Base-by-base conservation (phyloP, 805 yeast genomes). In the Saccharomycopsis sp. region DNA sequence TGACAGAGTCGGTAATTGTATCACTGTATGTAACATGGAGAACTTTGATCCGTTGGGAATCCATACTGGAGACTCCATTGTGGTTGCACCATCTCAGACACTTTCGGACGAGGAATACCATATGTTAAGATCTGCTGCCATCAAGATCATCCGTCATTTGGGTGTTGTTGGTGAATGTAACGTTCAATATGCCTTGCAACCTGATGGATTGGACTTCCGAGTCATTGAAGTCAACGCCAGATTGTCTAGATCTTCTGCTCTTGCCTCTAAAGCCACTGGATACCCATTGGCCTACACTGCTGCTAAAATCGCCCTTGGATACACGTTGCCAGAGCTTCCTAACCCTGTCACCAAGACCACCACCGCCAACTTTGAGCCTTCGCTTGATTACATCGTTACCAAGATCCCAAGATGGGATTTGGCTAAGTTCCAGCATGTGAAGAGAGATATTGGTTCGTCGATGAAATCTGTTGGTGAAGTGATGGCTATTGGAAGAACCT, bases 81-180 rank as follows among this genome's bases (percentile, higher is more conserved):
- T 93, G 54, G 97, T 94, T 69, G 99, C 99, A 57, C 99, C 99
- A 54, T 91, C 97, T 50, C 99, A 93, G 76, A 93, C 99, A 47
- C 78, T 93, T 68, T 87, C 97, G 44, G 99, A 93, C 74, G 96
- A 92, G 72, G 99, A 93, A 71, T 93, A 89, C 76, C 96, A 93
- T 76, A 94, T 93, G 99, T 84, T 93, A 68, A 86, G 99, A 78
- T 80, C 96, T 54, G 96, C 99, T 58, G 99, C 99, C 58, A 90
- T 94, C 73, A 94, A 94, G 76, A 90, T 93, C 69, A 93, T 93
- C 68, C 89, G 98, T 74, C 99, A 93, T 71, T 80, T 93, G 70
- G 99, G 99, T 72, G 99, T 93, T 64, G 97, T 93, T 66, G 99
- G 99, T 74, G 99, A 93, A 77, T 93, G 99, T 83, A 93, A 93